Conservation (phyloP, 2,329 filamentous ascomycete species). For the Westerdykella aurantiaca region DNA sequence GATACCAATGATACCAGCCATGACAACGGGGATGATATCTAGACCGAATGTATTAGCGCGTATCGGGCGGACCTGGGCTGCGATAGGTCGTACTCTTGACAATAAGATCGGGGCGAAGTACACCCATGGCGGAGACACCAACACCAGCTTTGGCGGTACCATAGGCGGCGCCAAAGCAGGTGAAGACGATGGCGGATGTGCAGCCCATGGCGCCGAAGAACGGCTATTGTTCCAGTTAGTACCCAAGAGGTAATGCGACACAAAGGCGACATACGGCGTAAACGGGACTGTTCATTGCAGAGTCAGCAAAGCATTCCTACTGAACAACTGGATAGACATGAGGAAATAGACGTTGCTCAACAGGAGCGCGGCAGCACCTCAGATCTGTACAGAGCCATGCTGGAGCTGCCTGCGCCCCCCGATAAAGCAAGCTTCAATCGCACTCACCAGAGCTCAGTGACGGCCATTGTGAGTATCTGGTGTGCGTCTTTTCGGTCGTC, state of each 20-base stretch:
- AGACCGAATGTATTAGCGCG: slow-evolving; percentile 11
- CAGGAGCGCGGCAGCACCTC: slow-evolving; percentile 17
- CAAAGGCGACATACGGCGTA: slow-evolving; percentile 80
- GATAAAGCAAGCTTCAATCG: slow-evolving; percentile 24
- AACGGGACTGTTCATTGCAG: slow-evolving; percentile 67
- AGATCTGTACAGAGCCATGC: slow-evolving; percentile 30
- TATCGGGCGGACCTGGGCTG: neutral
- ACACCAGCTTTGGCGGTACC: slow-evolving; percentile 99
- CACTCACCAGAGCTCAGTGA: slow-evolving; percentile 72
- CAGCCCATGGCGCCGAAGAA: slow-evolving; percentile 98
- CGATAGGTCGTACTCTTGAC: slow-evolving; percentile 79
- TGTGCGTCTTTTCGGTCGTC: slow-evolving; percentile 14
- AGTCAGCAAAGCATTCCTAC: slow-evolving; percentile 21
- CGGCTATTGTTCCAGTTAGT: slow-evolving; percentile 49
- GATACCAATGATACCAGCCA: slow-evolving; percentile 99
- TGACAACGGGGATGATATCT: slow-evolving; percentile 99
- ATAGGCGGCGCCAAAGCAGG: slow-evolving; percentile 93
- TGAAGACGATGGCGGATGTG: slow-evolving; percentile 92
- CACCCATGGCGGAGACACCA: slow-evolving; percentile 97
- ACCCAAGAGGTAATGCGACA: slow-evolving; percentile 17
- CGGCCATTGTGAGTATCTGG: slow-evolving; percentile 57
- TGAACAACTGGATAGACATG: slow-evolving; percentile 8
- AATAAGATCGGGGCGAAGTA: slow-evolving; percentile 93
- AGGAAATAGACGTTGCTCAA: slow-evolving; percentile 3
- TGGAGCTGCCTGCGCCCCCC: slow-evolving; percentile 31